These are phyloP conservation scores for Paspalum vaginatum DNA, from an alignment of 176 grass and related monocot genomes.

Conservation along the genomic window DNA sequence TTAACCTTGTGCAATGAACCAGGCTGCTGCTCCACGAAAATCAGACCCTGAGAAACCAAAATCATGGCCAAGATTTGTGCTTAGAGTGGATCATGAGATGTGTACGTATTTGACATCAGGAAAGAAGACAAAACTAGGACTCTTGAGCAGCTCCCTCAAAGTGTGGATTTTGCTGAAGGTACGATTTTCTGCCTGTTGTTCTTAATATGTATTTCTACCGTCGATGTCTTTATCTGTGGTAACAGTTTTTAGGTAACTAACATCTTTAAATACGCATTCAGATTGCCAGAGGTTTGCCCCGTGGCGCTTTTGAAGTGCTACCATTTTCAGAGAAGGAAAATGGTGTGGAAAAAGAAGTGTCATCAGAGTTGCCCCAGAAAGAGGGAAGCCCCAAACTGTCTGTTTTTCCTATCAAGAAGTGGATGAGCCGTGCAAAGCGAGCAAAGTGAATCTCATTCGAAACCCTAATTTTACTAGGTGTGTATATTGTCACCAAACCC, in stretches of 20 bases:
- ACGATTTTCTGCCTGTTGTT: conserved; percentile 12
- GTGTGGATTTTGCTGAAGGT: conserved; percentile 95
- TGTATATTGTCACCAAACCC: too few relatives aligned
- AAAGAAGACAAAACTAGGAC: conserved; percentile 76
- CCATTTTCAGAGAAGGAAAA: conserved; percentile 68
- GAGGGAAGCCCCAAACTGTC: conserved; percentile 56
- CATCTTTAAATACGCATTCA: conserved; percentile 37
- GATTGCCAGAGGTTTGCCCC: conserved; percentile 66
- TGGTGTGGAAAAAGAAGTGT: conserved; percentile 51
- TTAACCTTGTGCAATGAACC: conserved; percentile 50
- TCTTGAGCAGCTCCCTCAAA: conserved; percentile 85
- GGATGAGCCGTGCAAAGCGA: conserved; percentile 72
- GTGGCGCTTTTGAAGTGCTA: conserved; percentile 71
- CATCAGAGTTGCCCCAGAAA: conserved; percentile 36
- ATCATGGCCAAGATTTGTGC: conserved; percentile 75
- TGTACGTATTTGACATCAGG: conserved; percentile 83
- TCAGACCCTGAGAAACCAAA: conserved; percentile 65
- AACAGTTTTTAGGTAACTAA: not conserved
- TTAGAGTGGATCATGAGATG: conserved; percentile 84
- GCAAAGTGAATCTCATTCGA: conserved; percentile 34
- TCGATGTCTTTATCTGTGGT: conserved; percentile 7
- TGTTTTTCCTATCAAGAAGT: conserved; percentile 83
- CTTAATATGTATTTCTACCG: conserved; percentile 14
- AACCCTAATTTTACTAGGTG: not conserved
- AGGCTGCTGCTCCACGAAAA: conserved; percentile 65